Percentiles rank a stretch among this genome's conserved stretches.
phyloP scores from a whole-genome alignment of 116 monocot species.

The Dioscorea cayenensis region DNA sequence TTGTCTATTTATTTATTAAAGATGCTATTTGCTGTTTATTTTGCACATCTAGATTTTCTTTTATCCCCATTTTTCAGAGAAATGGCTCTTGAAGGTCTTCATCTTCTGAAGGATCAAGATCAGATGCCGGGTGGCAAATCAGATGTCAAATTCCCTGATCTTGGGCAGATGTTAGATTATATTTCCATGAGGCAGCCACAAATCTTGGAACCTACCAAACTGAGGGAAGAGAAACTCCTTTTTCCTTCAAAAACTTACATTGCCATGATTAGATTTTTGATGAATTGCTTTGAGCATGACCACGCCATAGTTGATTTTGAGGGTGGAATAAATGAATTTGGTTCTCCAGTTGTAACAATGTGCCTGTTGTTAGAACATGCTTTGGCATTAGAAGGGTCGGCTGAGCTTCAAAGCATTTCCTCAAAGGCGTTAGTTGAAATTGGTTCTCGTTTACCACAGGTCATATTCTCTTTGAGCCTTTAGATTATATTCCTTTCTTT shows the following conservation, averaged over 20 bases:
- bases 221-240: conserved; percentile 49
- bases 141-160: conserved; percentile 53
- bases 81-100: conserved; percentile 87
- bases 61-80: conserved; percentile 38
- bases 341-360: conserved; percentile 32
- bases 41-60: background rate
- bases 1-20: no score
- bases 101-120: conserved; percentile 46
- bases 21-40: background rate
- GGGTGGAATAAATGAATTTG: conserved; percentile 17
- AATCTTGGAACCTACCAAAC: conserved; percentile 44
- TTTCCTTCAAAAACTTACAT: conserved; percentile 79
- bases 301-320: conserved; percentile 14
- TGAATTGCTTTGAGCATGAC: conserved; percentile 83
- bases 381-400: conserved; percentile 81
- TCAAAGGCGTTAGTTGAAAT: conserved; percentile 75
- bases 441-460: conserved; percentile 66
- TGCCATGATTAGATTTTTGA: conserved; percentile 84
- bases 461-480: conserved; percentile 11
- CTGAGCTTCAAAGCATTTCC: conserved; percentile 75
- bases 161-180: conserved; percentile 67
- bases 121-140: conserved; percentile 10
- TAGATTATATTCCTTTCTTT: conserved; percentile 1
- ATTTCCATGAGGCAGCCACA: conserved; percentile 63
- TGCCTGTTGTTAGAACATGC: conserved; percentile 82